These are phyloP conservation scores for Linnemannia elongata DNA, from an alignment of 192 early-diverging fungal species.

Conservation along the genomic window DNA sequence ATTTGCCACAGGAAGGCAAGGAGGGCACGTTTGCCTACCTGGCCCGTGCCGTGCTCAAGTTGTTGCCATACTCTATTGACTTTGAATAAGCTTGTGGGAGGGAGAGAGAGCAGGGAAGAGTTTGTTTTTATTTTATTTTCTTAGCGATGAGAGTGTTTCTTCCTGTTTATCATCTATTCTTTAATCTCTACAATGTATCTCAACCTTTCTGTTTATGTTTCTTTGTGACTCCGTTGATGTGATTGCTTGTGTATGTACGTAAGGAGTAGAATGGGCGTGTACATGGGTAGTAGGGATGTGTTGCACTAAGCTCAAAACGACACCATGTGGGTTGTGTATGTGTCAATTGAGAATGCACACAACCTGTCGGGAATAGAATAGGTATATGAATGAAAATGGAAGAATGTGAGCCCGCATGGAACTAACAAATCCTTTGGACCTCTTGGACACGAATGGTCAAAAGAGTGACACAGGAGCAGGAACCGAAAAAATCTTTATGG, in stretches of 20 bases:
- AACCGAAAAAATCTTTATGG: too few relatives aligned
- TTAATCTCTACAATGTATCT: not conserved
- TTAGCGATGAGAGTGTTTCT: not conserved
- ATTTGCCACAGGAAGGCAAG: slow-evolving; percentile 76
- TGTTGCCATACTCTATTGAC: slow-evolving; percentile 58
- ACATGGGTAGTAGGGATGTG: not conserved
- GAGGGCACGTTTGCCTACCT: slow-evolving; percentile 79
- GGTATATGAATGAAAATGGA: too few relatives aligned
- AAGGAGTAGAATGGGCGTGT: not conserved
- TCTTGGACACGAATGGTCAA: not conserved
- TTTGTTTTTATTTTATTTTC: not conserved
- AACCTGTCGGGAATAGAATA: too few relatives aligned
- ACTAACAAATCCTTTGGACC: not conserved
- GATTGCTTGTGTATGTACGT: not conserved
- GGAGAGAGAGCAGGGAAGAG: not conserved
- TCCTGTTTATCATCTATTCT: not conserved
- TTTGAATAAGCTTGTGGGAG: slow-evolving; percentile 16
- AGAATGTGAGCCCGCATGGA: not conserved
- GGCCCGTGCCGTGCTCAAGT: slow-evolving; percentile 61
- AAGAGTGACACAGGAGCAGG: not conserved
- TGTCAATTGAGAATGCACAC: not conserved
- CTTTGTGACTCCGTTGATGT: not conserved
- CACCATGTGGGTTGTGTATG: too few relatives aligned
- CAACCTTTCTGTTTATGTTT: not conserved
- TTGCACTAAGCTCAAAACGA: not conserved